Conservation (phyloP, 2,329 filamentous ascomycete genomes). For the Elsinoe arachidis region DNA sequence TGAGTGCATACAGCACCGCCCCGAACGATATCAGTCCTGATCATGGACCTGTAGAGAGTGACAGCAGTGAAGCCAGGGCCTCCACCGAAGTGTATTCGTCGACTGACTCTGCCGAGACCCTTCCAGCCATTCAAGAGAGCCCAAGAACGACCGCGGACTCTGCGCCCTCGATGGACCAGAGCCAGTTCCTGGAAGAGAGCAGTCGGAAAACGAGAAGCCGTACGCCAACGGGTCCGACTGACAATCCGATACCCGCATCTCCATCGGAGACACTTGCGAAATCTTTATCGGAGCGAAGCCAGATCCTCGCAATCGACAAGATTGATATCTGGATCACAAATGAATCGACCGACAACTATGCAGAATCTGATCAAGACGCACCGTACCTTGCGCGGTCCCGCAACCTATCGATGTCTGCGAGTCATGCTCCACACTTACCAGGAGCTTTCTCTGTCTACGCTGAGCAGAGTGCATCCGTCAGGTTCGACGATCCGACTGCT, state of each 20-base stretch:
- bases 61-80: neutral
- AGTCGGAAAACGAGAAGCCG: neutral
- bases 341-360: neutral
- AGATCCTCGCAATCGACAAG: slow-evolving; percentile 2
- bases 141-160: too few species aligned
- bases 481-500: slow-evolving; percentile 6
- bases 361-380: neutral
- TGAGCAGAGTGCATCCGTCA: slow-evolving; percentile 29
- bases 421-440: slow-evolving; percentile 32
- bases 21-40: neutral
- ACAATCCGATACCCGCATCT: too few species aligned
- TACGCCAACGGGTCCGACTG: neutral
- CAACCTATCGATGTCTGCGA: neutral
- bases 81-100: neutral
- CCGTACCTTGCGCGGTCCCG: neutral
- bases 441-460: slow-evolving; percentile 42
- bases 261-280: too few species aligned
- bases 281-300: neutral
- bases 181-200: neutral
- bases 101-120: neutral
- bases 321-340: slow-evolving; percentile 6
- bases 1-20: slow-evolving; percentile 51
- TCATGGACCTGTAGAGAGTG: neutral
- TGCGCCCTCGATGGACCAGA: too few species aligned
- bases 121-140: neutral